Conservation (phyloP, 495 filamentous ascomycete species). For the Recurvomyces mirabilis region DNA sequence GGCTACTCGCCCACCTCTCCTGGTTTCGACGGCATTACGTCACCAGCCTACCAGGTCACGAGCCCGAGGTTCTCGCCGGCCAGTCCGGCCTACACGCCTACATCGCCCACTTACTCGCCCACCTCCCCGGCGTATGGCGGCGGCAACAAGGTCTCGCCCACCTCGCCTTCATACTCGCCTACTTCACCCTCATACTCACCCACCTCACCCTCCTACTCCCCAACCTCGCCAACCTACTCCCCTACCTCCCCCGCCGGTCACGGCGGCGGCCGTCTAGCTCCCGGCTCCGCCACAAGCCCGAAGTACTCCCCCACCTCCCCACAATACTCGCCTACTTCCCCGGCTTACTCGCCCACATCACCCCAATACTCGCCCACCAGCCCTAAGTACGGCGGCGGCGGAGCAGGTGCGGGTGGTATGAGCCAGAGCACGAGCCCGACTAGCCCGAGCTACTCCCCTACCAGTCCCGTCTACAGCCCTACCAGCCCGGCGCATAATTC, state of each 20-base stretch:
- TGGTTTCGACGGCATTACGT: slow-evolving; percentile 25
- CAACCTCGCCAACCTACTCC: slow-evolving; percentile 41
- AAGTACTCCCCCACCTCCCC: slow-evolving; percentile 49
- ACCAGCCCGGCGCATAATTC: slow-evolving; percentile 35
- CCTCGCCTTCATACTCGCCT: slow-evolving; percentile 45
- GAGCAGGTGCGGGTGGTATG: slow-evolving; percentile 8
- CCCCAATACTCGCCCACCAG: slow-evolving; percentile 28
- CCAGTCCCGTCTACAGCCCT: slow-evolving; percentile 51
- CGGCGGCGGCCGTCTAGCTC: slow-evolving; percentile 29
- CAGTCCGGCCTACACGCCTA: slow-evolving; percentile 36
- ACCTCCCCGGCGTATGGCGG: slow-evolving; percentile 54
- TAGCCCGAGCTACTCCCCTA: slow-evolving; percentile 73
- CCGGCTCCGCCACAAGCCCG: slow-evolving; percentile 35
- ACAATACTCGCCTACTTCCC: slow-evolving; percentile 57
- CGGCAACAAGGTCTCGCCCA: slow-evolving; percentile 30
- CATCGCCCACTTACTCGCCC: slow-evolving; percentile 35
- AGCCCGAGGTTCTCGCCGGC: slow-evolving; percentile 46
- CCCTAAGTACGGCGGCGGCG: slow-evolving; percentile 23
- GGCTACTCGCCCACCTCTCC: slow-evolving; percentile 59
- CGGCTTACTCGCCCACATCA: slow-evolving; percentile 51
- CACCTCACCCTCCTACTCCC: slow-evolving; percentile 73
- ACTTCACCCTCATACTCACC: slow-evolving; percentile 63
- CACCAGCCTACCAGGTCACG: slow-evolving; percentile 47
- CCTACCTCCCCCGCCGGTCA: slow-evolving; percentile 26
- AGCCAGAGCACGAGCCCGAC: slow-evolving; percentile 46